Evolutionary conservation across 306 rosid species (phyloP).

Genomic region (Spatholobus suberectus): DNA sequence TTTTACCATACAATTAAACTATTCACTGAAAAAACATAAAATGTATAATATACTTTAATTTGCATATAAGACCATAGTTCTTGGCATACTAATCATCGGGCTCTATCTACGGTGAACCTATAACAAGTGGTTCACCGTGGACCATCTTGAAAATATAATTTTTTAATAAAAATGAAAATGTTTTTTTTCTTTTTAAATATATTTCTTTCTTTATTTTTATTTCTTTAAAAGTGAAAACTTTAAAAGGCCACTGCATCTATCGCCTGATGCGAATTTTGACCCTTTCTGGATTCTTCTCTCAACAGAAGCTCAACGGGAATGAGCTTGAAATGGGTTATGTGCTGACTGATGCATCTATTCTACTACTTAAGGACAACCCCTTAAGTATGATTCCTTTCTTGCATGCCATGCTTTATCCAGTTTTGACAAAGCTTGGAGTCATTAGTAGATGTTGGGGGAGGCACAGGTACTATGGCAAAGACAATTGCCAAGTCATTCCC

Average conservation of each 20-base stretch:
- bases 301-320: background rate
- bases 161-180: too few species aligned
- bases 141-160: too few species aligned
- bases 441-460: background rate
- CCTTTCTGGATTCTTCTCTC: conserved; percentile 6
- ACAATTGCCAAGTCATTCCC: background rate
- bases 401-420: conserved; percentile 26
- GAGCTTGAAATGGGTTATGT: background rate
- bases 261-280: background rate
- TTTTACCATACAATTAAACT: too few species aligned
- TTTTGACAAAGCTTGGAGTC: background rate
- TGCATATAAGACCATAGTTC: too few species aligned
- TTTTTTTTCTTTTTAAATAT: too few species aligned
- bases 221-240: too few species aligned
- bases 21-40: too few species aligned
- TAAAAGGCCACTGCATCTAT: background rate
- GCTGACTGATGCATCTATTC: background rate
- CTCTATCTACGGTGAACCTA: too few species aligned
- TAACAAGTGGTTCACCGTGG: too few species aligned
- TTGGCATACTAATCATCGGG: too few species aligned
- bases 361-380: background rate
- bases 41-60: too few species aligned
- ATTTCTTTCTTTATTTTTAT: too few species aligned
- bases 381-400: background rate
- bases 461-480: background rate